Percentiles rank a stretch among this genome's conserved stretches.
Conservation (phyloP, 2,329 filamentous ascomycete genomes). For the Aaosphaeria arxii region DNA sequence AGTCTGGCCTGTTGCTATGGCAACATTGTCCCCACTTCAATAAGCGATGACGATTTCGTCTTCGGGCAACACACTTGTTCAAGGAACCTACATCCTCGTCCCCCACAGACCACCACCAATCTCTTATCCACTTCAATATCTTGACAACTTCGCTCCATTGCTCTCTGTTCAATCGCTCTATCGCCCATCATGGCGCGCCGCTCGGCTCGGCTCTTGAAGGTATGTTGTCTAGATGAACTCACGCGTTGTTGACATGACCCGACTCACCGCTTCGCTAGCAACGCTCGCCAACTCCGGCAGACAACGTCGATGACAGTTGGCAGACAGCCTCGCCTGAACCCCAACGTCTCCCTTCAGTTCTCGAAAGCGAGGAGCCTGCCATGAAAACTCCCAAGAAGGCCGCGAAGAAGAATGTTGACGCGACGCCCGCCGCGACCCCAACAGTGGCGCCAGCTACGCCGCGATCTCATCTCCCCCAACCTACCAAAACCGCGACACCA, state of each 20-base stretch:
- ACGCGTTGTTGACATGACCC: neutral
- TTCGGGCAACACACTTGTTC: too few relatives aligned
- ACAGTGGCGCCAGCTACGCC: slow-evolving; percentile 8
- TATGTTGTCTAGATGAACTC: slow-evolving; percentile 12
- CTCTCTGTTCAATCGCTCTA: slow-evolving; percentile 1
- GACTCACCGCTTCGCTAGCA: slow-evolving; percentile 4
- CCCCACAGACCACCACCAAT: neutral
- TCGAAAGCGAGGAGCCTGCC: slow-evolving; percentile 9
- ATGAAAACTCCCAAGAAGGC: slow-evolving; percentile 25
- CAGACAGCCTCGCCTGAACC: slow-evolving; percentile 15
- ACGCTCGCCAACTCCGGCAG: slow-evolving; percentile 24
- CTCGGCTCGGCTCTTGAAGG: slow-evolving; percentile 36
- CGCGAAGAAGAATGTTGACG: slow-evolving; percentile 5
- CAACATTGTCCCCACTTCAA: too few relatives aligned
- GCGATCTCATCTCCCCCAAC: slow-evolving; percentile 22
- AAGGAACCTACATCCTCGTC: neutral
- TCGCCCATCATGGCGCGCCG: slow-evolving; percentile 31
- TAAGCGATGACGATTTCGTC: too few relatives aligned
- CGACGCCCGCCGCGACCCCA: neutral
- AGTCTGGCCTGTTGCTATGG: too few relatives aligned
- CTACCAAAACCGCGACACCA: slow-evolving; percentile 6
- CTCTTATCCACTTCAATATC: slow-evolving; percentile 1
- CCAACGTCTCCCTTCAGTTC: slow-evolving; percentile 11
- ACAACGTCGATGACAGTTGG: slow-evolving; percentile 21
- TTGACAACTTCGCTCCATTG: neutral